phyloP scores from a whole-genome alignment of 768 basidiomycete genomes.

The Suillus bovinus region DNA sequence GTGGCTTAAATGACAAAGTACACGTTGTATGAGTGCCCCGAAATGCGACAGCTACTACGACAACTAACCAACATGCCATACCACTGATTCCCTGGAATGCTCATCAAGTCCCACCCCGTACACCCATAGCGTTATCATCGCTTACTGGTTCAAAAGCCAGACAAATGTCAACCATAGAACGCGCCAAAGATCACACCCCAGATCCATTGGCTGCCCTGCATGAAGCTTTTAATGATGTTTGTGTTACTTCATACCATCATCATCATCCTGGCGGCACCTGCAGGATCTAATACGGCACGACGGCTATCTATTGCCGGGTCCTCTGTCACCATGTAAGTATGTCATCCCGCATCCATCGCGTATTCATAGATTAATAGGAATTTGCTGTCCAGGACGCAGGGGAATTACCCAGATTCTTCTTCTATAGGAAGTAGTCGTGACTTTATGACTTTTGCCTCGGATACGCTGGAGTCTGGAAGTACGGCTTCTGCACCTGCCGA shows the following conservation, averaged over 20 bases:
- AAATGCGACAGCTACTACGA: neutral
- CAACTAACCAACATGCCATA: neutral
- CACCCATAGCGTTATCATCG: neutral
- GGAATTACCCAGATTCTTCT: neutral
- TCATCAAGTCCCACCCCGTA: neutral
- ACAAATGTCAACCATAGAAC: neutral
- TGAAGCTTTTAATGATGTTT: neutral
- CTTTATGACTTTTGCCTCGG: neutral
- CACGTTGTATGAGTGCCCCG: neutral
- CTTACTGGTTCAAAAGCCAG: neutral
- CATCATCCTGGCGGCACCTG: neutral
- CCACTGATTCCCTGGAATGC: neutral
- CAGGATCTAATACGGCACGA: neutral
- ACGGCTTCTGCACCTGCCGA: neutral
- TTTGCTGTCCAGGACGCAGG: neutral
- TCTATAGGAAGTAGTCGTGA: neutral
- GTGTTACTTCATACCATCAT: neutral
- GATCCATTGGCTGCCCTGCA: neutral
- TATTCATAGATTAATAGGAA: neutral
- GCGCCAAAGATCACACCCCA: neutral
- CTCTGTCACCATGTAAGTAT: neutral
- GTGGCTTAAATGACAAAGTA: neutral
- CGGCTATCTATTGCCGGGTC: neutral
- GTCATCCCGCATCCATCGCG: neutral
- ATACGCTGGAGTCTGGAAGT: neutral